These are phyloP conservation scores for Boletus tylopilopsis DNA, from an alignment of 768 basidiomycete species.

Conservation along the genomic window DNA sequence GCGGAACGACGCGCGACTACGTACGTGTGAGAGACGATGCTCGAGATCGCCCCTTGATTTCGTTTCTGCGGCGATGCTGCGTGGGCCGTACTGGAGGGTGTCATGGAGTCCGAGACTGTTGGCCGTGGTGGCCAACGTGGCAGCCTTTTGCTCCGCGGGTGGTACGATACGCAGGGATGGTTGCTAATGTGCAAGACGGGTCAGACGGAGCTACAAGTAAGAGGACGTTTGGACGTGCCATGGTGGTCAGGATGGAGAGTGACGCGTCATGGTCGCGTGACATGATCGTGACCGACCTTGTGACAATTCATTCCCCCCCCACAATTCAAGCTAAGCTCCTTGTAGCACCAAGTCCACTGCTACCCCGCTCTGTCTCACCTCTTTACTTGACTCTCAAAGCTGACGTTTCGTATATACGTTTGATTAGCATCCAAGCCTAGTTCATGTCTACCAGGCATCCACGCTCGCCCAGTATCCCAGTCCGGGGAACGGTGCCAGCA, in stretches of 20 bases:
- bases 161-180: slow-evolving; percentile 66
- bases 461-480: slow-evolving; percentile 66
- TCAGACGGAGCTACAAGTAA: background rate
- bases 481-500: slow-evolving; percentile 43
- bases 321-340: slow-evolving; percentile 9
- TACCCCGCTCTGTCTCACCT: background rate
- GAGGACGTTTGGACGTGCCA: slow-evolving; percentile 16
- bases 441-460: slow-evolving; percentile 49
- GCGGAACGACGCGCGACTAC: slow-evolving; percentile 18
- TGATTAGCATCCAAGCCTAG: too few relatives aligned
- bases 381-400: background rate
- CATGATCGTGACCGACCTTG: slow-evolving; percentile 24
- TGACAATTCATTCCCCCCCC: slow-evolving; percentile 29
- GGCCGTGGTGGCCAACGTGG: slow-evolving; percentile 62
- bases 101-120: slow-evolving; percentile 85
- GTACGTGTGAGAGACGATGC: slow-evolving; percentile 72
- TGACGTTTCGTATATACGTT: too few relatives aligned
- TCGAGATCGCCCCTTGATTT: slow-evolving; percentile 59
- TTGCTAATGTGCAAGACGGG: slow-evolving; percentile 26
- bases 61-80: slow-evolving; percentile 74
- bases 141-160: slow-evolving; percentile 47
- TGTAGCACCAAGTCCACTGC: background rate
- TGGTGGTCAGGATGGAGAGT: slow-evolving; percentile 8
- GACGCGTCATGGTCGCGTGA: slow-evolving; percentile 24
- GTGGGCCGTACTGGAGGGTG: slow-evolving; percentile 79